A percentile compares a stretch with the other conserved stretches of the same genome.
phyloP scores from a whole-genome alignment of 208 protist genomes.

The Endotrypanum monterogeii region DNA sequence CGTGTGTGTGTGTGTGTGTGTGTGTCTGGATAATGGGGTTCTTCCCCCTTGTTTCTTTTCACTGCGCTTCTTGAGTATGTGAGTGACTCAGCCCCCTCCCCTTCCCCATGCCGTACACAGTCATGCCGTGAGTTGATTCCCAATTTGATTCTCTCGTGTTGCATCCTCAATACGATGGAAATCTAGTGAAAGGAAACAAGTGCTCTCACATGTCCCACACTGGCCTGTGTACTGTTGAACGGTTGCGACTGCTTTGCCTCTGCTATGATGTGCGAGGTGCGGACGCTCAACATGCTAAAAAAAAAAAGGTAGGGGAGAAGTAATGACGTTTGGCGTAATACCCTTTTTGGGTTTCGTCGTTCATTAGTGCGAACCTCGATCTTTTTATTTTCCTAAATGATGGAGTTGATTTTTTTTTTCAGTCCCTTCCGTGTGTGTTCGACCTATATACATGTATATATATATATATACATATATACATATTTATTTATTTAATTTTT shows the following conservation, averaged over 20 bases:
- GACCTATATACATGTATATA: too few relatives aligned
- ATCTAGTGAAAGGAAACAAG: neutral
- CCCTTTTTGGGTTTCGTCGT: too few relatives aligned
- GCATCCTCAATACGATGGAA: neutral
- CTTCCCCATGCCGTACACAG: neutral
- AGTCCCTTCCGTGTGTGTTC: neutral
- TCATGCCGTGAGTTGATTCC: neutral
- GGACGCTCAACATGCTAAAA: too few relatives aligned
- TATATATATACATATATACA: too few relatives aligned
- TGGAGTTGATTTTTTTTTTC: neutral
- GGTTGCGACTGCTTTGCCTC: too few relatives aligned
- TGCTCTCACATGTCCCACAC: neutral
- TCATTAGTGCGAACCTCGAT: too few relatives aligned
- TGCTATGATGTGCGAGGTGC: too few relatives aligned
- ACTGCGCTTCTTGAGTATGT: neutral
- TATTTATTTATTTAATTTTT: neutral
- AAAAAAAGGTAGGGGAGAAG: too few relatives aligned
- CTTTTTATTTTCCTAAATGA: too few relatives aligned
- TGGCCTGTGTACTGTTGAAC: too few relatives aligned
- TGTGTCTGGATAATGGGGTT: too few relatives aligned
- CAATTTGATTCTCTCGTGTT: neutral
- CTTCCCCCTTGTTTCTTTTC: neutral
- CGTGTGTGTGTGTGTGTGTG: neutral
- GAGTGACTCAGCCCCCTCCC: neutral
- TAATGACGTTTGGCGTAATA: too few relatives aligned